These are phyloP conservation scores for Arthrocladium fulminans DNA, from an alignment of 2,329 filamentous ascomycete genomes.

Conservation along the genomic window DNA sequence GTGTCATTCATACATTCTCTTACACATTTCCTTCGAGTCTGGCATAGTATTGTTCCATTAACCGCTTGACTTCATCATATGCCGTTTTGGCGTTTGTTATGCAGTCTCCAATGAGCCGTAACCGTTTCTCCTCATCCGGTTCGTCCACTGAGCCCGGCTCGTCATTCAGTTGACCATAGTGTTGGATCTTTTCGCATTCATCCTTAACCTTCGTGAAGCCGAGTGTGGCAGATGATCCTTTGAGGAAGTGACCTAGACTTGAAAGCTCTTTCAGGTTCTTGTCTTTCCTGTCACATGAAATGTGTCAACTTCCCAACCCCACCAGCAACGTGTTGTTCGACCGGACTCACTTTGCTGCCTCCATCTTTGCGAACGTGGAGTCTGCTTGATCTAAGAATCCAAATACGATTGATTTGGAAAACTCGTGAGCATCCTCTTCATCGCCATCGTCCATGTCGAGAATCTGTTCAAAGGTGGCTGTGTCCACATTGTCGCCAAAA, in stretches of 20 bases:
- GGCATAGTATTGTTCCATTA: conserved; percentile 62
- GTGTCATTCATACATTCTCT: neutral
- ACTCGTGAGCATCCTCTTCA: conserved; percentile 59
- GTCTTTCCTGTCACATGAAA: conserved; percentile 44
- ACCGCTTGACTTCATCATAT: conserved; percentile 62
- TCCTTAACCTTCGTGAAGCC: conserved; percentile 86
- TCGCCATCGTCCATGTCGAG: conserved; percentile 96
- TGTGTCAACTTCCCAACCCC: conserved; percentile 8
- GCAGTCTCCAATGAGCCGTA: conserved; percentile 61
- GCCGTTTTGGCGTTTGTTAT: conserved; percentile 66
- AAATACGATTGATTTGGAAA: conserved; percentile 78
- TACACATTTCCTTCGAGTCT: conserved; percentile 1
- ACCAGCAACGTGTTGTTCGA: neutral
- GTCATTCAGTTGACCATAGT: conserved; percentile 76
- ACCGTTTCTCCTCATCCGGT: conserved; percentile 56
- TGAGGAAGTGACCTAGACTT: conserved; percentile 85
- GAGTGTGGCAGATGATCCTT: conserved; percentile 90
- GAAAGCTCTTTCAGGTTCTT: conserved; percentile 68
- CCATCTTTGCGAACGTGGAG: conserved; percentile 77
- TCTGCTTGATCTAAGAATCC: conserved; percentile 91
- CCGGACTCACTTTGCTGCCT: conserved; percentile 43
- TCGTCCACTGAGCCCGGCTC: conserved; percentile 61
- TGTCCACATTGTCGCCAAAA: conserved; percentile 69
- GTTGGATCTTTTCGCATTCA: conserved; percentile 92
- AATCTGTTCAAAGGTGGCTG: conserved; percentile 80